These are phyloP conservation scores for Cryptococcus neoformans DNA, from an alignment of 1,284 basidiomycete genomes.

Conservation along the genomic window DNA sequence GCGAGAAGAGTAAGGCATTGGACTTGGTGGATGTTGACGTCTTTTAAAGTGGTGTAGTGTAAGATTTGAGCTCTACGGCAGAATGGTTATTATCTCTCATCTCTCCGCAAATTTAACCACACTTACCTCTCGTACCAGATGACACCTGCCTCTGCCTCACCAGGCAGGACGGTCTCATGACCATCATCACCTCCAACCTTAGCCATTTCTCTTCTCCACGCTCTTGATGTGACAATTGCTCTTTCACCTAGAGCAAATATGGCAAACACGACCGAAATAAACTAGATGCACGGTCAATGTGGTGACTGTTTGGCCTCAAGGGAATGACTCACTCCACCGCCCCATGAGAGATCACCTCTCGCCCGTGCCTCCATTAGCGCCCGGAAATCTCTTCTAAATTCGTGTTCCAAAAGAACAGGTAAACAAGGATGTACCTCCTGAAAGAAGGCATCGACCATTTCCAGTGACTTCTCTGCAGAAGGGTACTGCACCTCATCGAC, in stretches of 20 bases:
- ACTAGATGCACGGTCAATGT: slow-evolving; percentile 49
- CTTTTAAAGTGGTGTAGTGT: slow-evolving; percentile 79
- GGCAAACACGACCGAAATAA: slow-evolving; percentile 79
- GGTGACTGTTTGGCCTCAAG: neutral
- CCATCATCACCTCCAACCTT: slow-evolving; percentile 45
- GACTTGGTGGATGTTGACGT: slow-evolving; percentile 74
- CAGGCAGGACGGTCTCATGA: slow-evolving; percentile 32
- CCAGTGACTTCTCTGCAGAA: slow-evolving; percentile 73
- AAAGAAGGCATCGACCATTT: slow-evolving; percentile 83
- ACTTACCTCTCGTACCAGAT: slow-evolving; percentile 43
- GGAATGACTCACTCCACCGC: slow-evolving; percentile 18
- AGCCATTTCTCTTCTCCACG: slow-evolving; percentile 59
- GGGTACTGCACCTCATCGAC: slow-evolving; percentile 86
- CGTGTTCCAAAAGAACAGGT: slow-evolving; percentile 76
- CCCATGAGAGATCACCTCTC: slow-evolving; percentile 12
- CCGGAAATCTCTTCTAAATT: slow-evolving; percentile 68
- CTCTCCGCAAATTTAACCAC: neutral
- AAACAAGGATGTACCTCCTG: slow-evolving; percentile 76
- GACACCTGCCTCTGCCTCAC: slow-evolving; percentile 46
- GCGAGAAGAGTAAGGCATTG: slow-evolving; percentile 83
- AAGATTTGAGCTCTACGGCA: slow-evolving; percentile 68
- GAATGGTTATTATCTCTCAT: slow-evolving; percentile 1
- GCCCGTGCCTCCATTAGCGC: slow-evolving; percentile 63
- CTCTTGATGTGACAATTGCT: slow-evolving; percentile 54
- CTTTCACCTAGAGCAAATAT: slow-evolving; percentile 73